Base-by-base conservation (phyloP, 2,329 filamentous ascomycete genomes). In the Talaromyces sp. region DNA sequence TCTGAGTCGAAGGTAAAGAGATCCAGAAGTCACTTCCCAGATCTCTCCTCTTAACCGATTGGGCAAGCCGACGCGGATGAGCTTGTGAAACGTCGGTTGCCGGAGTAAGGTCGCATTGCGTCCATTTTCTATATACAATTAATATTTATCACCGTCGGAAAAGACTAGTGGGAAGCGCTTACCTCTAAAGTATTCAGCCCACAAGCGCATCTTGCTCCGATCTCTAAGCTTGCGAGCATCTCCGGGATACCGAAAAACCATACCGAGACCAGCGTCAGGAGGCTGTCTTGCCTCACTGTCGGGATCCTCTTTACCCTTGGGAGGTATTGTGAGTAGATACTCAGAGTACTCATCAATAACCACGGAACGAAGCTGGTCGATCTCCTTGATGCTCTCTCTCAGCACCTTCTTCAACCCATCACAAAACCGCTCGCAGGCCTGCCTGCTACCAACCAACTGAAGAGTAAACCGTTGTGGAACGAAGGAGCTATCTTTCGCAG, bases 11-110 rank as follows among this genome's bases (percentile, higher is more conserved):
- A 96, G 81, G 73, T 93, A 97, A 64, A 97, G 83, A 2, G 93
- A 96, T 6, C 95, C 95, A 9, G 92, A 97, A 0, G 92, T 91
- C 64, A 97, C 81, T 76, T 99, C 95, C 95, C 95, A 99, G 57
- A 96, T 89, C 77, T 99, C 95, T 51, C 95, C 95, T 65, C 95
- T 84, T 55, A 99, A 81, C 54, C 95, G 85, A 75, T 99, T 99
- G 0, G 95, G 95, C 63, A 99, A 81, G 65, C 95, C 95, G 66
- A 99, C 95, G 58, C 95, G 87, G 65, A 99, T 96, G 56, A 99
- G 85, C 75, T 98, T 97, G 78, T 98, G 95, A 70, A 98, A 98
- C 28, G 95, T 98, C 3, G 95, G 93, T 73, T 99, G 95, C 61
- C 95, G 90, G 62, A 99, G 89, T 58, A 99, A 79, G 1, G 93